Percentiles rank a stretch among this genome's conserved stretches.
These are phyloP conservation scores for Yamadazyma atlantica DNA, from an alignment of 1,139 yeast genomes.

Conservation along the genomic window DNA sequence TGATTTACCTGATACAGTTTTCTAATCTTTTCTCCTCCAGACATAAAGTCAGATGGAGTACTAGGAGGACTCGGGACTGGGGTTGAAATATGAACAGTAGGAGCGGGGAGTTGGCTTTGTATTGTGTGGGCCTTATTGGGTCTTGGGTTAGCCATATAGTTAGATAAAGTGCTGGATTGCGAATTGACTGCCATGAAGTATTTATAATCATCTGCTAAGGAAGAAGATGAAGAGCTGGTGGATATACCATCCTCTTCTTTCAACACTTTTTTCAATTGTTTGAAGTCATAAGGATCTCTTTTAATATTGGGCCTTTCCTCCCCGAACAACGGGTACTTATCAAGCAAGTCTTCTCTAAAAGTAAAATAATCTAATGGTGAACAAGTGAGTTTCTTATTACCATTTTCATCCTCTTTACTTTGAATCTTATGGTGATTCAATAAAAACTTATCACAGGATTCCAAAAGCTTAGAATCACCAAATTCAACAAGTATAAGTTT, in stretches of 20 bases:
- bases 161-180: slow-evolving; percentile 54
- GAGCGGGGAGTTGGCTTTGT: slow-evolving; percentile 58
- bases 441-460: slow-evolving; percentile 51
- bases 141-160: slow-evolving; percentile 59
- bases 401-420: slow-evolving; percentile 25
- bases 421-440: slow-evolving; percentile 43
- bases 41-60: slow-evolving; percentile 56
- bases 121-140: slow-evolving; percentile 55
- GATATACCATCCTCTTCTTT: slow-evolving; percentile 6
- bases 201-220: slow-evolving; percentile 25
- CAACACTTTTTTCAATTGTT: slow-evolving; percentile 16
- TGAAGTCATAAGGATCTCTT: slow-evolving; percentile 18
- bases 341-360: slow-evolving; percentile 69
- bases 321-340: slow-evolving; percentile 69
- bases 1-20: slow-evolving; percentile 79
- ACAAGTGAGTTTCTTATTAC: slow-evolving; percentile 40
- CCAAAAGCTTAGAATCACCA: slow-evolving; percentile 53
- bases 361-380: slow-evolving; percentile 82
- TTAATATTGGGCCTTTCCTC: slow-evolving; percentile 10
- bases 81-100: slow-evolving; percentile 76
- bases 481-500: slow-evolving; percentile 62
- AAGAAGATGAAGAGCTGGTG: slow-evolving; percentile 6
- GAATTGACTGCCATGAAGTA: slow-evolving; percentile 42
- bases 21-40: slow-evolving; percentile 65
- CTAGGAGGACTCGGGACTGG: slow-evolving; percentile 86